phyloP scores from a whole-genome alignment of 257 asterid genomes.

The Nicotiana tomentosiformis region DNA sequence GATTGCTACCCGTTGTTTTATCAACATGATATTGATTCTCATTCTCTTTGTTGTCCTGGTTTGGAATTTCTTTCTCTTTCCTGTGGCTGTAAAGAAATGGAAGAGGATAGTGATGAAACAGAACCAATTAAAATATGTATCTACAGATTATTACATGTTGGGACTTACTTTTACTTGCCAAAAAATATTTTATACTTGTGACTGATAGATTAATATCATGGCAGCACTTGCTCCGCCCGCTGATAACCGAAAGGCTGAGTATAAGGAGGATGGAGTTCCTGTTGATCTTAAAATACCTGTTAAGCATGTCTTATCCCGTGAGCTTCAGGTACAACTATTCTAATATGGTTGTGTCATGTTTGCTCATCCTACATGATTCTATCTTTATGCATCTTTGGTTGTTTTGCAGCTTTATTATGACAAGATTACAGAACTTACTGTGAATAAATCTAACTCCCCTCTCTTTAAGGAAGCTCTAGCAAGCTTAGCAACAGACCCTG shows the following conservation, averaged over 20 bases:
- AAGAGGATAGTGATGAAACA: background rate
- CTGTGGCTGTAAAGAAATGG: background rate
- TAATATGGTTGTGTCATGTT: slow-evolving; percentile 15
- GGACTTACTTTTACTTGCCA: background rate
- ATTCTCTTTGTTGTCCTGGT: background rate
- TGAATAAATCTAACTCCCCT: slow-evolving; percentile 61
- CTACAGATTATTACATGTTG: background rate
- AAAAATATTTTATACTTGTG: background rate
- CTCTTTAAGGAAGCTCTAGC: slow-evolving; percentile 73
- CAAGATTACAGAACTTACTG: slow-evolving; percentile 82
- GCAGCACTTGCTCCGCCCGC: slow-evolving; percentile 56
- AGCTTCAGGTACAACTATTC: slow-evolving; percentile 69
- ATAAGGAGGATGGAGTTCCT: slow-evolving; percentile 74
- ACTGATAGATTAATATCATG: slow-evolving; percentile 9
- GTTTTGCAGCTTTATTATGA: slow-evolving; percentile 89
- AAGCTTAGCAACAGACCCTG: slow-evolving; percentile 98
- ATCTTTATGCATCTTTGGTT: slow-evolving; percentile 14
- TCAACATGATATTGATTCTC: background rate
- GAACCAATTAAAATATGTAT: background rate
- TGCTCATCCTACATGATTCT: slow-evolving; percentile 13
- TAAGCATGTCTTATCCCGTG: slow-evolving; percentile 93
- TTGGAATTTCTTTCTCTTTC: background rate
- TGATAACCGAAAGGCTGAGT: slow-evolving; percentile 70
- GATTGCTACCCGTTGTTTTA: background rate
- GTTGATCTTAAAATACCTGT: slow-evolving; percentile 86